A percentile compares a stretch with the other conserved stretches of the same genome.
Conservation (phyloP, 73 alveolate species). For the Halteria grandinella region DNA sequence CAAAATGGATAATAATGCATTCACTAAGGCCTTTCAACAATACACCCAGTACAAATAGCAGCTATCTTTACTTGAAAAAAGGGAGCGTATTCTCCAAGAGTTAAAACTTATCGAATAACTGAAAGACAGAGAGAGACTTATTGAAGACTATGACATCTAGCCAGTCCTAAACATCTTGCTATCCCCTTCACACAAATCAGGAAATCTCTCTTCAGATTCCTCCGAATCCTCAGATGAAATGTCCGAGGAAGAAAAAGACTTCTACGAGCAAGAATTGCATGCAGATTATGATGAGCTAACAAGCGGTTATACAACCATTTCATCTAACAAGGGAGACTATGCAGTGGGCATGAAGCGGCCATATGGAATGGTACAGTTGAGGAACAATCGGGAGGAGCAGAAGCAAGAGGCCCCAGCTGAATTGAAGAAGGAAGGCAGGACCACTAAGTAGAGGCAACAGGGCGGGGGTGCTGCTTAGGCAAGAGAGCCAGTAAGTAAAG, state of each 20-base stretch:
- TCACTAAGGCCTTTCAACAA: slow-evolving; percentile 8
- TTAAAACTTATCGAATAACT: background rate
- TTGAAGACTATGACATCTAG: slow-evolving; percentile 28
- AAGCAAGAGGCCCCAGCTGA: too few relatives aligned
- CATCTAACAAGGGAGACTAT: slow-evolving; percentile 48
- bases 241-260: slow-evolving; percentile 25
- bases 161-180: background rate
- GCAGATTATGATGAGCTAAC: slow-evolving; percentile 40
- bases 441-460: too few relatives aligned
- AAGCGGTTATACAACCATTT: slow-evolving; percentile 47
- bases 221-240: background rate
- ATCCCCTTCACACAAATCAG: background rate
- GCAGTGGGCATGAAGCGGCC: too few relatives aligned
- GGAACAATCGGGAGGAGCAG: too few relatives aligned
- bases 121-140: background rate
- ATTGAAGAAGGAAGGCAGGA: too few relatives aligned
- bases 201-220: background rate
- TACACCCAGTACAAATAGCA: background rate
- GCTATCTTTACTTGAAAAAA: background rate
- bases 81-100: background rate
- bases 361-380: too few relatives aligned
- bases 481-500: too few relatives aligned
- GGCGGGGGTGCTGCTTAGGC: too few relatives aligned
- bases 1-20: slow-evolving; percentile 3
- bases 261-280: slow-evolving; percentile 31